Base-by-base conservation (phyloP, 1,284 basidiomycete species). In the Naganishia sp. region DNA sequence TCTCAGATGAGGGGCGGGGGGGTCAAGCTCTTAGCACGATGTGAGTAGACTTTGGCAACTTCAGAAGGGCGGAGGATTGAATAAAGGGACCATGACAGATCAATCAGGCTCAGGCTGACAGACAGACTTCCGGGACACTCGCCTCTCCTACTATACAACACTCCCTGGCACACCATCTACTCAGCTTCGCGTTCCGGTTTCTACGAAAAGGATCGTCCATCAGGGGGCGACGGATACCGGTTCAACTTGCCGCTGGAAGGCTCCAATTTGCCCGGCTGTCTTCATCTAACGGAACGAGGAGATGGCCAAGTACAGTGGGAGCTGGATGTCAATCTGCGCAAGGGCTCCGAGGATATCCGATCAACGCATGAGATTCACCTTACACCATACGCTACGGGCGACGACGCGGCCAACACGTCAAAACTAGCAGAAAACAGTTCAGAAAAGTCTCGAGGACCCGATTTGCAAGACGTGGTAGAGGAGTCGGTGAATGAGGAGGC, bases 261-360 rank as follows among this genome's bases (percentile, higher is more conserved):
- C 23, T 65, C 63, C 3, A 50, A 50, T 51, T 32, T 66, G n/a
- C 65, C 65, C 28, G 65, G 65, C 10, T 66, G 65, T 43, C 47
- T 66, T 18, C 65, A 66, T 39, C n/a, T 65, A 28, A 46, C 56
- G 11, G 55, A 65, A 52, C 46, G 46, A 3, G 58, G 65, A 13
- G 39, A 61, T 32, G 65, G 57, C 9, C 42, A 66, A 43, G 56
- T 66, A 17, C 57, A 50, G 39, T 66, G 65, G 65, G 46, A 62
- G 23, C 50, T 66, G 13, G 57, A 61, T 25, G 45, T 65, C 35
- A 54, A 50, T 23, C 35, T 56, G 2, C 63, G 54, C 23, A 25
- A 35, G 47, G 47, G 57, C 6, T 50, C 57, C 2, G 57, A 61
- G 15, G 57, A 61, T 51, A 61, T 61, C 21, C 47, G 57, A 3